These are phyloP conservation scores for Seminavis robusta DNA, from an alignment of 108 stramenopile species.

Conservation along the genomic window DNA sequence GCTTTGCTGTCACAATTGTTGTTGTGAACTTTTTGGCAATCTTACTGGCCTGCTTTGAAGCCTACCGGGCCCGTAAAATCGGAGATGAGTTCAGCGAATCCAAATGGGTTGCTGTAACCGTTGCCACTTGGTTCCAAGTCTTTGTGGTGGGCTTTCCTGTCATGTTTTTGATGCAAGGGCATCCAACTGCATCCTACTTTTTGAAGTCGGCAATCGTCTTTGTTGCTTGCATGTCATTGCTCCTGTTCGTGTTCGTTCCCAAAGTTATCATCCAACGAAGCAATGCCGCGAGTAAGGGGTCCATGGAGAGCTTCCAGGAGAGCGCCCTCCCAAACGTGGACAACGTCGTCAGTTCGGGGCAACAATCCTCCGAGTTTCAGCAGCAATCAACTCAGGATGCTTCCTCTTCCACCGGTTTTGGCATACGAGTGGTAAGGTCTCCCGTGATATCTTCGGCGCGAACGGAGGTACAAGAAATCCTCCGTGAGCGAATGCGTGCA, in stretches of 20 bases:
- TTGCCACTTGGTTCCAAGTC: conserved; percentile 24
- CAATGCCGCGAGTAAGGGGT: too few species aligned
- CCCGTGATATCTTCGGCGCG: too few species aligned
- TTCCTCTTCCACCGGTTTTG: too few species aligned
- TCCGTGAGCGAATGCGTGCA: too few species aligned
- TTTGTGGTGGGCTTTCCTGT: conserved; percentile 27
- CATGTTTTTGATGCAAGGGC: conserved; percentile 19
- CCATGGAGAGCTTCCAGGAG: too few species aligned
- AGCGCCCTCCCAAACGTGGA: too few species aligned
- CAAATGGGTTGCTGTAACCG: conserved; percentile 20
- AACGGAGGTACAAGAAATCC: too few species aligned
- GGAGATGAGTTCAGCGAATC: conserved; percentile 30
- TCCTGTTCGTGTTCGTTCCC: conserved; percentile 39
- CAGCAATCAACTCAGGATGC: too few species aligned
- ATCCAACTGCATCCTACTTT: conserved; percentile 21
- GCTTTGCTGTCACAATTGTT: not conserved
- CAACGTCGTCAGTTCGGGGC: too few species aligned
- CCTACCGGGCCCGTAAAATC: conserved; percentile 31
- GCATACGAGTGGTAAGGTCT: too few species aligned
- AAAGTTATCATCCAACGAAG: conserved; percentile 14
- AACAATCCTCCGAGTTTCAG: too few species aligned
- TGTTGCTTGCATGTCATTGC: conserved; percentile 9
- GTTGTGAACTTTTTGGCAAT: conserved; percentile 16
- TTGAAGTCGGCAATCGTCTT: conserved; percentile 17
- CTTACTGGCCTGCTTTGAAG: conserved; percentile 28